phyloP scores from a whole-genome alignment of 2,329 filamentous ascomycete genomes.

The Lithohypha guttulata region DNA sequence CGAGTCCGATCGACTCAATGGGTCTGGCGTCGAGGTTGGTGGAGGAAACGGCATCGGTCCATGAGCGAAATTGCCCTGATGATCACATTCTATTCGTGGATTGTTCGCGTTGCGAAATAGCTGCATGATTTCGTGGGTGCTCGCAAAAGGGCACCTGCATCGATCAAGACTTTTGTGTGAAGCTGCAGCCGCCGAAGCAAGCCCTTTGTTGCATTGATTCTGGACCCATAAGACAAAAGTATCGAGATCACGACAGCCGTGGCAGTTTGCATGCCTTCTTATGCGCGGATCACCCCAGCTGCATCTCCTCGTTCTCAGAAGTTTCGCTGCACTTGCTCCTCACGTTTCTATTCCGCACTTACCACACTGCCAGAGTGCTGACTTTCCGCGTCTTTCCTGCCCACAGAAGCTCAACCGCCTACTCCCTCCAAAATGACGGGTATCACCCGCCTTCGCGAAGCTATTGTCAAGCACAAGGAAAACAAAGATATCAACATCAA shows the following conservation, averaged over 20 bases:
- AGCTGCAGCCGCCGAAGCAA: not conserved
- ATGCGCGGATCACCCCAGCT: constrained; percentile 5
- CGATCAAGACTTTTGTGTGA: not conserved
- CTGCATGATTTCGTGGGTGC: not conserved
- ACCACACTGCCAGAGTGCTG: constrained; percentile 1
- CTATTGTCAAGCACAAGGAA: constrained; percentile 21
- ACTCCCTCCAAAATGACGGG: constrained; percentile 20
- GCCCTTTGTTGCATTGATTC: no score
- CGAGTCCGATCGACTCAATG: no score
- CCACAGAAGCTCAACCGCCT: constrained; percentile 14
- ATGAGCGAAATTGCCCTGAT: constrained; percentile 2
- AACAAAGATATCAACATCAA: constrained; percentile 23
- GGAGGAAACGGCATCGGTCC: no score
- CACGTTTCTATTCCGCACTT: constrained; percentile 21
- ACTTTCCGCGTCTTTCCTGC: constrained; percentile 8
- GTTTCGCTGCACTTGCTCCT: constrained; percentile 7
- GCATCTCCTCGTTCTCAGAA: constrained; percentile 4
- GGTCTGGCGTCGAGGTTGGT: no score
- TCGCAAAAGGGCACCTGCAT: not conserved
- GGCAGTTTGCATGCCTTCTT: not conserved
- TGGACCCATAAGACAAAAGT: no score
- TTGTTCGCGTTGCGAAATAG: not conserved
- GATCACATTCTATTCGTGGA: constrained; percentile 6
- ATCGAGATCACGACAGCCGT: not conserved
- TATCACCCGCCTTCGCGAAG: constrained; percentile 20